Base-by-base conservation (phyloP, 2,329 filamentous ascomycete genomes). In the Colletotrichum incanum region DNA sequence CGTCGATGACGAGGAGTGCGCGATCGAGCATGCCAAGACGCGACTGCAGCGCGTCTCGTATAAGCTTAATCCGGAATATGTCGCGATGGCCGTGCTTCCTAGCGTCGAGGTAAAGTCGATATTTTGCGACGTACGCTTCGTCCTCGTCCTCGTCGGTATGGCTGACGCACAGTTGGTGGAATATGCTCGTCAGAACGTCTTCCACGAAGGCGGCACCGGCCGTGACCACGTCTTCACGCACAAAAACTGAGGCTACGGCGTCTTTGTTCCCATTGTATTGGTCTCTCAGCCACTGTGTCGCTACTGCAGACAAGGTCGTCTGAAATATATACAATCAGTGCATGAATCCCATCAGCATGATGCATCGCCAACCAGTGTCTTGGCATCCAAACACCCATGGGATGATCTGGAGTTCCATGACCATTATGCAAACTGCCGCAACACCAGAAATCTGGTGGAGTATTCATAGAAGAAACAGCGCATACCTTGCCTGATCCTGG, bases 31-130 rank as follows among this genome's bases (percentile, higher is more conserved):
- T 31, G 59, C 45, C 54, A 20, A 72, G 65, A n/a, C 28, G 59
- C 6, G 59, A 55, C 5, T 37, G 45, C 45, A 64, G 28, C 59
- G 69, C 59, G 31, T 28, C 54, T n/a, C 45, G 28, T 18, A 49
- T 16, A 5, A 39, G 59, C 65, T 69, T 34, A 12, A 72, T 68
- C 8, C 65, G 69, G 65, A 41, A 69, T n/a, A 31, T 52, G 56
- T 71, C 65, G 56, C 68, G 68, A 58, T 67, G 37, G n/a, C 65
- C 68, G 68, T 63, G 64, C 64, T 14, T 45, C 16, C 65, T 69
- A 23, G 65, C 65, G 26, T 69, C 59, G 39, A 55, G 52, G 23
- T 59, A 47, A 41, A 59, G 41, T 26, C 28, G 59, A 43, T 43
- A 69, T 20, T 64, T 60, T 64, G 49, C 47, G 49, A 54, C 45